Evolutionary conservation across 2,329 filamentous ascomycete genomes (phyloP).

Genomic region (Fonsecaea erecta): DNA sequence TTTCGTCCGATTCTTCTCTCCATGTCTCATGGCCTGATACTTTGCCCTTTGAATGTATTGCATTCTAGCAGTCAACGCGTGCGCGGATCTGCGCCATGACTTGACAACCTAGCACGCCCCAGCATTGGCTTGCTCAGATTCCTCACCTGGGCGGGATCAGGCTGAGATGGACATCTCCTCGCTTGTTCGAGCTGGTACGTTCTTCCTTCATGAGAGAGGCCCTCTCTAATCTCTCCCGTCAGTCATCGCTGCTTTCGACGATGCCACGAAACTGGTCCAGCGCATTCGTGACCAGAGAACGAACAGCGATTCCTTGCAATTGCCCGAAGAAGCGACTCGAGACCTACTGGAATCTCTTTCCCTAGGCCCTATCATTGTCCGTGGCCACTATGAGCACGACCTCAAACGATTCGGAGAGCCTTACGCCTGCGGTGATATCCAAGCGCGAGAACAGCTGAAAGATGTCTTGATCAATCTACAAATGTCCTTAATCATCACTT

Average conservation of each 20-base stretch:
- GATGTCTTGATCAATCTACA: constrained; percentile 48
- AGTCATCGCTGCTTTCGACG: constrained; percentile 44
- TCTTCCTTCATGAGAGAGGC: background rate
- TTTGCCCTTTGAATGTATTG: background rate
- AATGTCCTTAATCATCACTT: constrained; percentile 42
- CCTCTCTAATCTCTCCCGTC: background rate
- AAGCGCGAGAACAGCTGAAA: constrained; percentile 46
- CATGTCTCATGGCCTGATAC: background rate
- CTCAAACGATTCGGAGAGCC: constrained; percentile 42
- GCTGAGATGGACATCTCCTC: constrained; percentile 32
- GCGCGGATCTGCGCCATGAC: constrained; percentile 8
- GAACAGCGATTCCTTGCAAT: constrained; percentile 9
- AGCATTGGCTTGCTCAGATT: background rate
- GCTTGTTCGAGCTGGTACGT: constrained; percentile 32
- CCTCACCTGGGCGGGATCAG: background rate
- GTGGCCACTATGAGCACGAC: constrained; percentile 45
- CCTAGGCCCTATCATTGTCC: constrained; percentile 44
- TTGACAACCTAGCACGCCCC: constrained; percentile 12
- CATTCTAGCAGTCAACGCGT: background rate
- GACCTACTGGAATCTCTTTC: constrained; percentile 45
- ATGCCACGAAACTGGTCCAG: constrained; percentile 41
- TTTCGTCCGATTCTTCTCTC: background rate
- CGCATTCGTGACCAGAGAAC: constrained; percentile 37
- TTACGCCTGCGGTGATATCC: constrained; percentile 45
- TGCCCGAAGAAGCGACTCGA: constrained; percentile 31